Percentiles rank a stretch among this genome's conserved stretches.
Conservation (phyloP, 306 rosid species). For the Dalbergia cochinchinensis region DNA sequence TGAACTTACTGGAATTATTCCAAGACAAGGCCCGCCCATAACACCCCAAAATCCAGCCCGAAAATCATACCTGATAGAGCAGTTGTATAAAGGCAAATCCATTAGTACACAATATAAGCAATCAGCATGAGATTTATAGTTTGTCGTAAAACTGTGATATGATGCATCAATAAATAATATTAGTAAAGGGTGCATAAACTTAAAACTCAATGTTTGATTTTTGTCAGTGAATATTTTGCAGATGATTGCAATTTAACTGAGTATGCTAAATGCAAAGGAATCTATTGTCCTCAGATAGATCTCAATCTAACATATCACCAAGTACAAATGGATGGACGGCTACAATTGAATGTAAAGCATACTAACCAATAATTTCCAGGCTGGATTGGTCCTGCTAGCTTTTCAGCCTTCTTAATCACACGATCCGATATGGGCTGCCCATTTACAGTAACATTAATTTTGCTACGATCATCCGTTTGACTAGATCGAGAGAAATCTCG, state of each 20-base stretch:
- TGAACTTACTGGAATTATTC: conserved; percentile 91
- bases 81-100: conserved; percentile 35
- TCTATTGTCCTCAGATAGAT: neutral
- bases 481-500: conserved; percentile 73
- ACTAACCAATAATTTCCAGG: conserved; percentile 96
- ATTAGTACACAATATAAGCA: conserved; percentile 39
- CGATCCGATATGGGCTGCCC: conserved; percentile 77
- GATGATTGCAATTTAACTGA: conserved; percentile 32
- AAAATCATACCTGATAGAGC: conserved; percentile 76
- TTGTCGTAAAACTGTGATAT: neutral
- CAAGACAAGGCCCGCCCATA: conserved; percentile 92
- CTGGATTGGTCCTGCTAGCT: conserved; percentile 84
- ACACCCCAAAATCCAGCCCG: conserved; percentile 99
- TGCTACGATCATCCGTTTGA: conserved; percentile 68
- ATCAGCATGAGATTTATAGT: conserved; percentile 3
- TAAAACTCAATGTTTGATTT: neutral
- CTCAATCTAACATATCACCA: conserved; percentile 25
- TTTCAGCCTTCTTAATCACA: conserved; percentile 86
- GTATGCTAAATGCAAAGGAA: conserved; percentile 23
- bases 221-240: conserved; percentile 1
- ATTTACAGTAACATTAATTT: conserved; percentile 71
- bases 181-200: conserved; percentile 21
- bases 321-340: conserved; percentile 37
- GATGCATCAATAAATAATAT: conserved; percentile 8
- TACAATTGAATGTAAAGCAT: conserved; percentile 24